These are phyloP conservation scores for Sporothrix sp. DNA, from an alignment of 2,329 filamentous ascomycete species.

Conservation along the genomic window DNA sequence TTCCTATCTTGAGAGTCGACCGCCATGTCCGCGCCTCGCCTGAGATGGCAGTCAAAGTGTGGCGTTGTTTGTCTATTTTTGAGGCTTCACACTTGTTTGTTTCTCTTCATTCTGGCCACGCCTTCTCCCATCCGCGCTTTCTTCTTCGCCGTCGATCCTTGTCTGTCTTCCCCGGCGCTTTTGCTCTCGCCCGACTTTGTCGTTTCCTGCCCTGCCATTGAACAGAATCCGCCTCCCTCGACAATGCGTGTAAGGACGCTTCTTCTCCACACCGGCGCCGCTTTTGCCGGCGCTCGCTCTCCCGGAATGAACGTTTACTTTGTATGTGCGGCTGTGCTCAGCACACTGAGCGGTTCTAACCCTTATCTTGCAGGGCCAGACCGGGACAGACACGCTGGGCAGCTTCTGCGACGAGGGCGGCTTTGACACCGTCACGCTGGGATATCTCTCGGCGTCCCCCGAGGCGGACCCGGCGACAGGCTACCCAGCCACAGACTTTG, in stretches of 20 bases:
- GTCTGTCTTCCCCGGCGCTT: not conserved
- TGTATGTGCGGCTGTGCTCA: too few species aligned
- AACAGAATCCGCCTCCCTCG: too few species aligned
- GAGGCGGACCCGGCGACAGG: constrained; percentile 5
- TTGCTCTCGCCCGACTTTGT: not conserved
- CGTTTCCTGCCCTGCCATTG: not conserved
- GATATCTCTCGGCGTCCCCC: constrained; percentile 3
- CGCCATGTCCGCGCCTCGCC: not conserved
- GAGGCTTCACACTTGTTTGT: not conserved
- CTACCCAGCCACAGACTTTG: constrained; percentile 8
- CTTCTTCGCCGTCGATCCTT: not conserved
- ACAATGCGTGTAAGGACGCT: not conserved
- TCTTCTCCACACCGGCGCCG: not conserved
- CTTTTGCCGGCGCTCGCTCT: not conserved
- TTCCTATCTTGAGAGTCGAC: not conserved
- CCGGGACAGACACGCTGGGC: not conserved
- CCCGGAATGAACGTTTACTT: constrained; percentile 5
- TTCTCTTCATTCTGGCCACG: not conserved
- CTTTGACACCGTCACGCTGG: constrained; percentile 7
- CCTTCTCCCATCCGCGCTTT: not conserved
- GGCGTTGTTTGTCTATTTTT: not conserved
- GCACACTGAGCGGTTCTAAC: too few species aligned
- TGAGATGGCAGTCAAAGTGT: not conserved
- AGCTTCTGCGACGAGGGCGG: constrained; percentile 6
- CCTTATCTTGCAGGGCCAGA: not conserved